phyloP scores from a whole-genome alignment of 176 grass and related monocot species.

The Leersia perrieri region DNA sequence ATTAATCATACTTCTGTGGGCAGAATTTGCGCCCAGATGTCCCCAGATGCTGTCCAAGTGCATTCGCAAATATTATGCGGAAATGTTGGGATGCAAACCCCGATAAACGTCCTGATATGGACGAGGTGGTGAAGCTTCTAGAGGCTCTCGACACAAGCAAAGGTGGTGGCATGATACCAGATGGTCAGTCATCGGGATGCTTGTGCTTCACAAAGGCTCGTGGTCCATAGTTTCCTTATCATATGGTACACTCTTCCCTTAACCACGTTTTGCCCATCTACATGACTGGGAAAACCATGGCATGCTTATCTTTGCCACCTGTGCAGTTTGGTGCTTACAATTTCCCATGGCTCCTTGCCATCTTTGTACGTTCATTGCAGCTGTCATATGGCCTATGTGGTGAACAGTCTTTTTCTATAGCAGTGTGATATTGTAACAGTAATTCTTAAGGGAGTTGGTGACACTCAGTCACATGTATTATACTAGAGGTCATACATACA shows the following conservation, averaged over 20 bases:
- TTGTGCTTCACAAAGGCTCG: slow-evolving; percentile 60
- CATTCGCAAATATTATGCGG: slow-evolving; percentile 66
- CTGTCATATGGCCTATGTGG: not conserved
- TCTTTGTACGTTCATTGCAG: not conserved
- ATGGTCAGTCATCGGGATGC: slow-evolving; percentile 50
- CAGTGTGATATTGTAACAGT: slow-evolving; percentile 36
- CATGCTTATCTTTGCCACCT: not conserved
- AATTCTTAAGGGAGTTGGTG: slow-evolving; percentile 2
- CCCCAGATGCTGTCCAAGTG: slow-evolving; percentile 63
- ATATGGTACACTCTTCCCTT: not conserved
- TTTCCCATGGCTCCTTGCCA: not conserved
- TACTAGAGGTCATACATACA: not conserved
- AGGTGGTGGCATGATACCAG: slow-evolving; percentile 77
- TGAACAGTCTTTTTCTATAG: slow-evolving; percentile 25
- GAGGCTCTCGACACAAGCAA: slow-evolving; percentile 67
- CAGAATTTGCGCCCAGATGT: slow-evolving; percentile 67
- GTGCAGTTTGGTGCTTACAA: slow-evolving; percentile 21
- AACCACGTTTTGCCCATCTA: slow-evolving; percentile 9
- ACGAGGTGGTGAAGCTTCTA: slow-evolving; percentile 65
- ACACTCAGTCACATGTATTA: slow-evolving; percentile 14
- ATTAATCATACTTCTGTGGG: not conserved
- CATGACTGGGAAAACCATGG: slow-evolving; percentile 10
- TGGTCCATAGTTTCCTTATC: slow-evolving; percentile 43
- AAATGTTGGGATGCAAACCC: slow-evolving; percentile 85
- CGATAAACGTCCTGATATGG: slow-evolving; percentile 70